Evolutionary conservation across 2,329 filamentous ascomycete genomes (phyloP), one percentile per base, ranked within the genome.

Genomic region (Ophiostoma angusticollis): DNA sequence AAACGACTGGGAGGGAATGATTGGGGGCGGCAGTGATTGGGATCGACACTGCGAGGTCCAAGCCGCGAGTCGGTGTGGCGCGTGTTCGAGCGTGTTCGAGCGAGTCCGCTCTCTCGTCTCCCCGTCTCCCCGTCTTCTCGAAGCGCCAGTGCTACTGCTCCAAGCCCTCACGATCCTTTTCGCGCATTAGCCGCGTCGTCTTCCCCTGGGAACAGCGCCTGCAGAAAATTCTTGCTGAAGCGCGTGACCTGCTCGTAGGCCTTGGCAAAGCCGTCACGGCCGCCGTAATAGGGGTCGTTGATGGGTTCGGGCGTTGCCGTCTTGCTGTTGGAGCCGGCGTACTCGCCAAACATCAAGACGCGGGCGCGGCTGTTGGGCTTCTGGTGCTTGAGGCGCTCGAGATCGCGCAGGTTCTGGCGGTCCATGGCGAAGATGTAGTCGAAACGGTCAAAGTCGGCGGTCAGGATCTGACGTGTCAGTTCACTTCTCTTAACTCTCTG

Each of bases 371-470:
- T 58, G 24, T 70, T 65, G n/a, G 68, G 63, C 48, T 71, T 72
- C 48, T 72, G 65, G 43, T 67, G 62, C 47, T 74, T 65, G 53
- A 79, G 60, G 24, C 74, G 66, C 51, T 76, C 58, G 42, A 93
- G 61, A 52, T 93, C 74, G 8, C 69, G 65, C 31, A 93, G 64
- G 56, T 96, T 96, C 32, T 77, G 74, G 35, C 74, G 68, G 56
- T 98, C 91, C 91, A 98, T 98, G 44, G 84, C 87, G 41, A 98
- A 78, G 44, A 98, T 78, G 61, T 93, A 96, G 59, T 96, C 85
- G 54, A 95, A 96, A 13, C 71, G 68, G 40, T 77, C 64, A 51
- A 96, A 93, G 59, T 98, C 91, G 37, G 71, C 69, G 1, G 67
- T 59, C 5, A 63, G 61, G 35, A 78, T 57, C 70, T 75, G 28